Evolutionary conservation across 1,284 basidiomycete species (phyloP).

Genomic region (Trichosporon faecale): DNA sequence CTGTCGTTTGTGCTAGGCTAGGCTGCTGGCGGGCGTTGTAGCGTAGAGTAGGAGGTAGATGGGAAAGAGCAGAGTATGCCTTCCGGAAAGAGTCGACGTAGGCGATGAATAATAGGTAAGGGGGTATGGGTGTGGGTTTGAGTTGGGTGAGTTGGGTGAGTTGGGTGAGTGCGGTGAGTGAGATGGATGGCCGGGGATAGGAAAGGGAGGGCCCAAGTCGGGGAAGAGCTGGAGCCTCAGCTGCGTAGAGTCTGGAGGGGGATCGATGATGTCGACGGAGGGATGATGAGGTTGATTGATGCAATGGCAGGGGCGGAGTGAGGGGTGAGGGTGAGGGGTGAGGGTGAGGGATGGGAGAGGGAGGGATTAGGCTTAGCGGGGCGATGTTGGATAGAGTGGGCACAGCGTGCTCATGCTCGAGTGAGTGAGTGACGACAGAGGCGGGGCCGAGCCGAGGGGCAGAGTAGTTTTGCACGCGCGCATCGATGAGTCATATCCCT

Average conservation of each 20-base stretch:
- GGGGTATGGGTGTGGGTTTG: not conserved
- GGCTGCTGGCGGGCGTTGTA: constrained; percentile 1
- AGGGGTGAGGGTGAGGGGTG: not conserved
- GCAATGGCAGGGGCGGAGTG: not conserved
- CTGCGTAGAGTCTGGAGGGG: not conserved
- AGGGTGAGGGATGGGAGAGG: not conserved
- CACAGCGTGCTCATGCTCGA: too few relatives aligned
- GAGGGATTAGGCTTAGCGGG: not conserved
- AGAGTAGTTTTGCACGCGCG: too few relatives aligned
- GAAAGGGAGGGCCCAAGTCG: not conserved
- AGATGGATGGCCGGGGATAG: not conserved
- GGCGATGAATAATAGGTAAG: not conserved
- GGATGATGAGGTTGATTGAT: not conserved
- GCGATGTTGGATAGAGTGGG: not conserved
- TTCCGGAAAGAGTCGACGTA: not conserved
- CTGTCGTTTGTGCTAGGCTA: not conserved
- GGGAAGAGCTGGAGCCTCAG: not conserved
- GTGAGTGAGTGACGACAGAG: too few relatives aligned
- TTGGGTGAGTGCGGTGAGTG: not conserved
- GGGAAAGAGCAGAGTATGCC: not conserved
- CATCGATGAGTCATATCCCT: too few relatives aligned
- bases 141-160: too few relatives aligned
- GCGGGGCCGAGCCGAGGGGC: too few relatives aligned
- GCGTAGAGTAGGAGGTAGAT: not conserved
- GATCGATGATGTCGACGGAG: not conserved